These are phyloP conservation scores for Daldinia loculata DNA, from an alignment of 495 filamentous ascomycete genomes.

Conservation along the genomic window DNA sequence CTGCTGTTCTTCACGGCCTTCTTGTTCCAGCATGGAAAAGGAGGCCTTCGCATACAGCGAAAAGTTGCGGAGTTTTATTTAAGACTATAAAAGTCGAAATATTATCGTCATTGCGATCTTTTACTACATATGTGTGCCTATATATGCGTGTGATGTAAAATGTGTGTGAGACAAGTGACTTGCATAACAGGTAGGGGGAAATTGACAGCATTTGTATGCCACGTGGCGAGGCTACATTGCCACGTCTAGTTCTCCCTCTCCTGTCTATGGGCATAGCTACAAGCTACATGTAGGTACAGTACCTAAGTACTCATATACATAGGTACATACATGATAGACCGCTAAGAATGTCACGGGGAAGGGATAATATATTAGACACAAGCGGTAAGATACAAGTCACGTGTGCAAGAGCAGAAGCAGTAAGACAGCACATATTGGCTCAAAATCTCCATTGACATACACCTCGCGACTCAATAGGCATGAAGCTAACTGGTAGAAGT, in stretches of 20 bases:
- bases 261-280: background rate
- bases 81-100: background rate
- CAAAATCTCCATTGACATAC: conserved; percentile 23
- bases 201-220: conserved; percentile 8
- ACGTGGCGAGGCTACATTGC: conserved; percentile 31
- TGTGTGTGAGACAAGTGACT: conserved; percentile 6
- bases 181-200: conserved; percentile 9
- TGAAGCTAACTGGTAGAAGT: conserved; percentile 10
- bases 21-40: conserved; percentile 1
- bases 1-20: background rate
- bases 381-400: conserved; percentile 22
- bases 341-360: background rate
- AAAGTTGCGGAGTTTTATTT: background rate
- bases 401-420: conserved; percentile 6
- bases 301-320: background rate
- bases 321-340: too few species aligned
- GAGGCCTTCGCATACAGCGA: background rate
- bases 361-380: background rate
- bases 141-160: background rate
- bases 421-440: conserved; percentile 1
- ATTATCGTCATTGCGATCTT: background rate
- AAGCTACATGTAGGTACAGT: too few species aligned
- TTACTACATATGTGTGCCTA: background rate
- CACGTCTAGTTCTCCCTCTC: conserved; percentile 14
- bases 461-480: background rate